Conservation (phyloP, 1,284 basidiomycete species). For the Ceratobasidium sp. region DNA sequence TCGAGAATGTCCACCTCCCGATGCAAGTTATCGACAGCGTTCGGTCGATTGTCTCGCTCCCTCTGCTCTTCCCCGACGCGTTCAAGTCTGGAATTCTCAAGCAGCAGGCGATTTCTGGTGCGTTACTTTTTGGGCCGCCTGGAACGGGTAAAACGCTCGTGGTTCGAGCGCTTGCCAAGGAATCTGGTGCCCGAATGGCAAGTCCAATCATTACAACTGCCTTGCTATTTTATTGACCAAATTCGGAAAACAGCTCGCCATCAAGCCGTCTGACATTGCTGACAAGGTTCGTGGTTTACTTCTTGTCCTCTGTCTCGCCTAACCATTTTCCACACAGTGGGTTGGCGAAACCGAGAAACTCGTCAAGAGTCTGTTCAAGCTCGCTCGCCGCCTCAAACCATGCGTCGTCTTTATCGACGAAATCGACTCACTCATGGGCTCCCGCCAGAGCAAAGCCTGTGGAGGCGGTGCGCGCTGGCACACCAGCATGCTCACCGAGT, state of each 20-base stretch:
- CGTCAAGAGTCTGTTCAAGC: slow-evolving; percentile 80
- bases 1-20: slow-evolving; percentile 92
- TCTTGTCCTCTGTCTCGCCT: slow-evolving; percentile 48
- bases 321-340: slow-evolving; percentile 94
- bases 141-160: slow-evolving; percentile 81
- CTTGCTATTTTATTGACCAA: slow-evolving; percentile 50
- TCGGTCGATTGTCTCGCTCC: slow-evolving; percentile 63
- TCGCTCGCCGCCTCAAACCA: slow-evolving; percentile 37
- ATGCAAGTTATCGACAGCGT: slow-evolving; percentile 95
- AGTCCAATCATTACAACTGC: slow-evolving; percentile 77
- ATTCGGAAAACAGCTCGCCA: not conserved
- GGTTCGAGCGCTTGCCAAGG: slow-evolving; percentile 93
- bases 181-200: slow-evolving; percentile 92
- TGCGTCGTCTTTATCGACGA: slow-evolving; percentile 46
- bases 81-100: slow-evolving; percentile 66
- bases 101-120: slow-evolving; percentile 58
- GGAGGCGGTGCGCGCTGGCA: slow-evolving; percentile 1
- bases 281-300: slow-evolving; percentile 79
- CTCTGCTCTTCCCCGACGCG: slow-evolving; percentile 65
- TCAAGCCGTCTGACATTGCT: slow-evolving; percentile 84
- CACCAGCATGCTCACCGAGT: slow-evolving; percentile 95
- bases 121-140: slow-evolving; percentile 57
- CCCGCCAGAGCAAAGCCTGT: not conserved
- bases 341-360: slow-evolving; percentile 96
- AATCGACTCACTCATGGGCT: slow-evolving; percentile 41